These are phyloP conservation scores for Gastrolobium bilobum DNA, from an alignment of 306 rosid species.

Conservation along the genomic window DNA sequence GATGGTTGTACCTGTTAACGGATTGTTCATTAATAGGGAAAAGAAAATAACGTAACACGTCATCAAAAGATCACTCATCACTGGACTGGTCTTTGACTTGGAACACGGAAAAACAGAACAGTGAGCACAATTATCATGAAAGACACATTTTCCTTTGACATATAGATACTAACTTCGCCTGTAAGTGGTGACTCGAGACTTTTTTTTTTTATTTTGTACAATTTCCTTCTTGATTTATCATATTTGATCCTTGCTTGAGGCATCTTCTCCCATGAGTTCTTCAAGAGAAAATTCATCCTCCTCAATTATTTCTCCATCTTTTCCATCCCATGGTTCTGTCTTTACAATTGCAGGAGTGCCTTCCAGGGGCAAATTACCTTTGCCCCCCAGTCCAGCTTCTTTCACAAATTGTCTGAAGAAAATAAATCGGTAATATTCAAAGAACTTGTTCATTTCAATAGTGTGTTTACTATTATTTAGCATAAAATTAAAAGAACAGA, in stretches of 20 bases:
- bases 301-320: slow-evolving; percentile 89
- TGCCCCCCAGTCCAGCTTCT: slow-evolving; percentile 95
- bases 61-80: slow-evolving; percentile 42
- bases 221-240: slow-evolving; percentile 43
- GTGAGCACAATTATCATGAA: slow-evolving; percentile 36
- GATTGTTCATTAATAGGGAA: slow-evolving; percentile 32
- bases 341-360: slow-evolving; percentile 69
- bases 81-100: slow-evolving; percentile 29
- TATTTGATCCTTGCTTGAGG: slow-evolving; percentile 72
- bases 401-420: slow-evolving; percentile 81
- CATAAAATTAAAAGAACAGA: slow-evolving; percentile 19
- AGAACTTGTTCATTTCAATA: slow-evolving; percentile 19
- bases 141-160: slow-evolving; percentile 26
- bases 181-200: slow-evolving; percentile 29
- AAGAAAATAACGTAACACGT: slow-evolving; percentile 14
- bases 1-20: not conserved
- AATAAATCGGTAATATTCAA: slow-evolving; percentile 29
- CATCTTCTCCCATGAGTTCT: slow-evolving; percentile 92
- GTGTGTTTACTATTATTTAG: slow-evolving; percentile 25
- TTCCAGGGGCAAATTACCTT: slow-evolving; percentile 83
- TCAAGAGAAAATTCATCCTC: slow-evolving; percentile 98
- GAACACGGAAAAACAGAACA: slow-evolving; percentile 33
- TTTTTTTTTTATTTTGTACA: not conserved
- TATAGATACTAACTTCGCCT: slow-evolving; percentile 30
- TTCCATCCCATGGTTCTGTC: slow-evolving; percentile 95